These are phyloP conservation scores for Psilocybe azurescens DNA, from an alignment of 768 basidiomycete genomes.

Conservation along the genomic window DNA sequence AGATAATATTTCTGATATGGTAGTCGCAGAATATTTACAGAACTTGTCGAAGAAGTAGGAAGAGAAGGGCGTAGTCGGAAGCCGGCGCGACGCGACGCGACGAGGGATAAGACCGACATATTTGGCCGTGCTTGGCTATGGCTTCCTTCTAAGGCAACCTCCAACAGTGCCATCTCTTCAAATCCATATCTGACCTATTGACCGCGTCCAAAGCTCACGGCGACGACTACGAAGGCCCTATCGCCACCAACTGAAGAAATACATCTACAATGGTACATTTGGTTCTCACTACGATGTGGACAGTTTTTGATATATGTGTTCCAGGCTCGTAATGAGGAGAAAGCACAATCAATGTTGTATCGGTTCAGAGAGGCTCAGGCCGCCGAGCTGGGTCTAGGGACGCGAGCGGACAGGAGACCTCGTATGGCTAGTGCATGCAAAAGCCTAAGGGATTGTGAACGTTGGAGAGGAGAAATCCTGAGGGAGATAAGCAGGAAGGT, in stretches of 20 bases:
- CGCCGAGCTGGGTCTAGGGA: slow-evolving; percentile 91
- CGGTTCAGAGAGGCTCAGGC: slow-evolving; percentile 98
- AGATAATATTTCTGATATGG: too few relatives aligned
- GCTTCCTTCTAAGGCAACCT: background rate
- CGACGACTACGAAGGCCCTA: background rate
- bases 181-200: background rate
- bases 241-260: background rate
- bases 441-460: slow-evolving; percentile 90
- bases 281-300: too few relatives aligned
- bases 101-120: background rate
- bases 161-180: background rate
- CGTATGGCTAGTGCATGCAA: slow-evolving; percentile 93
- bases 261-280: slow-evolving; percentile 12
- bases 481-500: slow-evolving; percentile 96
- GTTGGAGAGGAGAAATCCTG: slow-evolving; percentile 95
- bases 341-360: slow-evolving; percentile 94
- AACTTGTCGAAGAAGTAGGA: too few relatives aligned
- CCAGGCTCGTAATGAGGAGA: slow-evolving; percentile 97
- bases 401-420: slow-evolving; percentile 84
- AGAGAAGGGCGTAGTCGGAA: too few relatives aligned
- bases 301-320: background rate
- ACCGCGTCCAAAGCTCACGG: background rate
- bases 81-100: background rate
- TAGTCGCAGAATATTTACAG: too few relatives aligned
- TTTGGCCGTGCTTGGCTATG: slow-evolving; percentile 4